Base-by-base conservation (phyloP, 306 rosid species). In the peach (Prunus persica) region DNA sequence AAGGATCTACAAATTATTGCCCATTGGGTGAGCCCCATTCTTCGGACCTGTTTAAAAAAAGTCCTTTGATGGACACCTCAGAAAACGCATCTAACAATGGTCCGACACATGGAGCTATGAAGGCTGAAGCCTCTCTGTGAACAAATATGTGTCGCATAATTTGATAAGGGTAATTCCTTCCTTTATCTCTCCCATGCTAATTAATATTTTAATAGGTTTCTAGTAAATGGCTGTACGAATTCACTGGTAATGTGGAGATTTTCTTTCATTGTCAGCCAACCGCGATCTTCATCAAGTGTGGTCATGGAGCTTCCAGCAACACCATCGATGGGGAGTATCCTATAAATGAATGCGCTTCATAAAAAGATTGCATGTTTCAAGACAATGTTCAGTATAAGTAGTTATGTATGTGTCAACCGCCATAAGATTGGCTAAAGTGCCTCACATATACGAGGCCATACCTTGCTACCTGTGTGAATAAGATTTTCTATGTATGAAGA, bases 81-180 rank as follows among this genome's bases (percentile, higher is more conserved):
- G 91, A 87, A 71, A 83, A 88, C 71, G 80, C 89, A 63, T 91
- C 90, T 1, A 85, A 79, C 79, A 82, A 70, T 55, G 86, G 58
- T 25, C 81, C 79, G 30, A 79, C 76, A 28, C 80, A 86, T 60
- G 83, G 79, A 68, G 72, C 71, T 25, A 73, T 88, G 82, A 87
- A 85, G 67, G 78, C 78, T 27, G 94, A 84, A 85, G 78, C 89
- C 79, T 85, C 93, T 32, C 84, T 86, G n/a, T 89, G 91, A 94
- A 82, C 62, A 78, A 69, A 16, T 63, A 72, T 18, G 67, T 64
- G 34, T 50, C 19, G 58, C 72, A 45, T 24, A 65, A 79, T 56
- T 76, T 24, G 32, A 16, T 9, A 52, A 82, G 79, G 95, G 96
- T 89, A 89, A 87, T 89, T 87, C 88, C 78, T 87, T 81, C 88